phyloP scores from a whole-genome alignment of 2,329 filamentous ascomycete species.

The Arachnomyces sp. region DNA sequence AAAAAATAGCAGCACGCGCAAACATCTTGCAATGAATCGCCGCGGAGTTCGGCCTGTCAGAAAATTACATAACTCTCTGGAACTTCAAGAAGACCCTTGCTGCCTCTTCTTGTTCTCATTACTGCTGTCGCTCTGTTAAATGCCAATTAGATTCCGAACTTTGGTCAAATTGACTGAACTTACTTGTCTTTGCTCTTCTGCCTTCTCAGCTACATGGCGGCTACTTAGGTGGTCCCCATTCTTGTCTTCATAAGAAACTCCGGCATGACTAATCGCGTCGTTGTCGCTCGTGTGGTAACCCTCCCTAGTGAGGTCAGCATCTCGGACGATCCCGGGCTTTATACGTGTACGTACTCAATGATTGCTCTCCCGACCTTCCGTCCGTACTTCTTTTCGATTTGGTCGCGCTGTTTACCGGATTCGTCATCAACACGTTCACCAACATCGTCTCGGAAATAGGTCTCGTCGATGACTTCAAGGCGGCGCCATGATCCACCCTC shows the following conservation, averaged over 20 bases:
- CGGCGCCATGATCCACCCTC: not conserved
- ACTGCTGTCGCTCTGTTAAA: too few relatives aligned
- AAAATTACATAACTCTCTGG: too few relatives aligned
- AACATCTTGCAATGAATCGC: too few relatives aligned
- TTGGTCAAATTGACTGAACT: too few relatives aligned
- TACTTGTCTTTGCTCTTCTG: slow-evolving; percentile 1
- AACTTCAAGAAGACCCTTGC: too few relatives aligned
- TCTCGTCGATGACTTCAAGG: not conserved
- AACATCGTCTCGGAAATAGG: not conserved
- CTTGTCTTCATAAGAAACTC: not conserved
- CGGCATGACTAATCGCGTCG: not conserved
- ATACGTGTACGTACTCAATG: slow-evolving; percentile 1
- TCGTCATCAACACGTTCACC: not conserved
- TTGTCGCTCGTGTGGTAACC: not conserved
- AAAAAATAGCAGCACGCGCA: too few relatives aligned
- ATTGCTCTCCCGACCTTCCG: not conserved
- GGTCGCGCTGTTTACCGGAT: not conserved
- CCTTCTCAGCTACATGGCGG: slow-evolving; percentile 1
- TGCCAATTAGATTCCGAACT: too few relatives aligned
- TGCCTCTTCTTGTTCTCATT: too few relatives aligned
- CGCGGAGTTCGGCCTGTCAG: too few relatives aligned
- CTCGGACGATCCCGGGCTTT: too few relatives aligned
- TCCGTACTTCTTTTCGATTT: not conserved
- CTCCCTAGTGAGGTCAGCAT: too few relatives aligned
- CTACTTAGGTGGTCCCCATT: not conserved